Conservation (phyloP, 2,329 filamentous ascomycete genomes). For the Alternaria sp. region DNA sequence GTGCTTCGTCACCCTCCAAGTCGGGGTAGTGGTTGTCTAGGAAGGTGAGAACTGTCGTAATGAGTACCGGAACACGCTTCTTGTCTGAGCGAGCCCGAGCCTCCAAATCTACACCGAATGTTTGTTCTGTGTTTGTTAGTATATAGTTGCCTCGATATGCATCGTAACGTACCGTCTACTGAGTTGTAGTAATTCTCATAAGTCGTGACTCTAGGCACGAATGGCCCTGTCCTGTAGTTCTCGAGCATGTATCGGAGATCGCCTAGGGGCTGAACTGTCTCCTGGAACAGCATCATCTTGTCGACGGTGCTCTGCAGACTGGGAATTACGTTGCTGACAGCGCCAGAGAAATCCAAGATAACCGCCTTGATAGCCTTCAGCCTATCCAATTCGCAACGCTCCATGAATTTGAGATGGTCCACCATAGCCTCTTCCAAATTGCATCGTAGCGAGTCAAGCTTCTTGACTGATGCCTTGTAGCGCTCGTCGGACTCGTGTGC, state of each 20-base stretch:
- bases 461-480: slow-evolving; percentile 86
- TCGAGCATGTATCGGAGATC: slow-evolving; percentile 94
- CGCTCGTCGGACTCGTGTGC: slow-evolving; percentile 88
- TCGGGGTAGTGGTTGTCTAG: slow-evolving; percentile 97
- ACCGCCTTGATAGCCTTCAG: slow-evolving; percentile 98
- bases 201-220: slow-evolving; percentile 84
- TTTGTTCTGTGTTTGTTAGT: slow-evolving; percentile 70
- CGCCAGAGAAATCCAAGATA: slow-evolving; percentile 94
- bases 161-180: slow-evolving; percentile 68
- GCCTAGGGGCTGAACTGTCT: slow-evolving; percentile 91
- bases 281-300: slow-evolving; percentile 98
- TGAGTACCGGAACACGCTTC: slow-evolving; percentile 90
- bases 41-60: slow-evolving; percentile 93
- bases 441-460: slow-evolving; percentile 88
- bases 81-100: slow-evolving; percentile 89
- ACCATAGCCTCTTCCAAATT: slow-evolving; percentile 95
- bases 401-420: slow-evolving; percentile 91
- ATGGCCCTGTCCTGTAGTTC: slow-evolving; percentile 94
- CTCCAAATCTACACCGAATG: slow-evolving; percentile 97
- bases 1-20: slow-evolving; percentile 92
- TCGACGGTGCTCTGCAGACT: slow-evolving; percentile 94
- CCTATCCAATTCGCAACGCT: slow-evolving; percentile 94
- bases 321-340: slow-evolving; percentile 96
- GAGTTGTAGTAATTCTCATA: slow-evolving; percentile 99
- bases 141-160: background rate